Evolutionary conservation across 345 rosid genomes (phyloP).

Genomic region (Brassica juncea): DNA sequence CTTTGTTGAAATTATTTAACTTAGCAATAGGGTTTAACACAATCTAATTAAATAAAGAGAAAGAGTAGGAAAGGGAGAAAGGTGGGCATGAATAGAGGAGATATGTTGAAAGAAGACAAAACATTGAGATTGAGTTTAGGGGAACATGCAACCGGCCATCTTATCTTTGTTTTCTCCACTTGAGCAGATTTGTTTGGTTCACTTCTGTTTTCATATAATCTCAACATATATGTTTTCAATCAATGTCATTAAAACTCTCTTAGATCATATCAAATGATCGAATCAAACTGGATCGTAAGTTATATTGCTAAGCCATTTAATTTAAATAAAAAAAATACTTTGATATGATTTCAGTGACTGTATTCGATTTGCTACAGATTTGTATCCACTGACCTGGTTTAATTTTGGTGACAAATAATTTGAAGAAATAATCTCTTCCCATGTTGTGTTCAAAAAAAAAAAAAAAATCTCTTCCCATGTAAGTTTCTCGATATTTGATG

Average conservation of each 20-base stretch:
- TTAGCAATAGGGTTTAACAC: conserved; percentile 3
- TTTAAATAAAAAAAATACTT: neutral
- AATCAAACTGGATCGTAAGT: neutral
- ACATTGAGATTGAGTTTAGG: conserved; percentile 44
- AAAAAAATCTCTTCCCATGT: neutral
- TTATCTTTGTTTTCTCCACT: conserved; percentile 39
- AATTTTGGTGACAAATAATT: neutral
- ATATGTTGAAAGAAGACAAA: conserved; percentile 53
- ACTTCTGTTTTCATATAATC: conserved; percentile 27
- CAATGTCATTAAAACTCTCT: neutral
- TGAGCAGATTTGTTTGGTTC: conserved; percentile 46
- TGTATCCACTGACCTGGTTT: neutral
- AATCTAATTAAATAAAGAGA: conserved; percentile 4
- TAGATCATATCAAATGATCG: neutral
- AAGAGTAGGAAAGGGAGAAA: conserved; percentile 50
- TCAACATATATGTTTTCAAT: neutral
- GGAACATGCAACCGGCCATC: conserved; percentile 58
- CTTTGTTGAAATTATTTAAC: neutral
- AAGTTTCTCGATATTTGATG: neutral
- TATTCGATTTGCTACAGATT: neutral
- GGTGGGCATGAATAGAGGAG: conserved; percentile 57
- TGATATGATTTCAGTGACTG: neutral
- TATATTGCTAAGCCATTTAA: neutral
- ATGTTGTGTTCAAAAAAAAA: neutral
- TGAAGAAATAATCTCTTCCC: neutral